Conservation (phyloP, 2,329 filamentous ascomycete species). For the Aphanocladium album region DNA sequence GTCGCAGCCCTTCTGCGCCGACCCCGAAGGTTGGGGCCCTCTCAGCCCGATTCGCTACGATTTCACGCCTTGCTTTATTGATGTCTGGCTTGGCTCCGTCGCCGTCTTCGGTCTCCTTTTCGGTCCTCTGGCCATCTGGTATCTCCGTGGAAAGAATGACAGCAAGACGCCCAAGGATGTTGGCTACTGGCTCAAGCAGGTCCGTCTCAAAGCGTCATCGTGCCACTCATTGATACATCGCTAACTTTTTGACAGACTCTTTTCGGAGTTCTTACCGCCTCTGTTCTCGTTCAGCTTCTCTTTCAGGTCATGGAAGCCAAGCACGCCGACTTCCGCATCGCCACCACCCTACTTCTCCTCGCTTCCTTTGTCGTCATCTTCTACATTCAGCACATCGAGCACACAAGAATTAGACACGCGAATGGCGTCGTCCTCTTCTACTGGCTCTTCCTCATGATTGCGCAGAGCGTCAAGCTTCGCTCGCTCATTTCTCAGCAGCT, state of each 20-base stretch:
- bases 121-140: conserved; percentile 74
- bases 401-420: conserved; percentile 74
- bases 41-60: conserved; percentile 83
- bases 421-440: conserved; percentile 88
- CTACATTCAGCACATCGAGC: conserved; percentile 78
- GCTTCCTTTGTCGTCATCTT: conserved; percentile 70
- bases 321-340: conserved; percentile 79
- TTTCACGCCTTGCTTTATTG: conserved; percentile 95
- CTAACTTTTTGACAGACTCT: conserved; percentile 38
- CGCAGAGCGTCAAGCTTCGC: conserved; percentile 75
- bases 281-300: conserved; percentile 65
- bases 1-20: conserved; percentile 76
- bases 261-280: conserved; percentile 61
- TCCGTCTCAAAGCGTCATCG: conserved; percentile 35
- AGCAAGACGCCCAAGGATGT: conserved; percentile 65
- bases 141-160: conserved; percentile 39
- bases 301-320: conserved; percentile 61
- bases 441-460: conserved; percentile 82
- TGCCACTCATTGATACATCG: not conserved
- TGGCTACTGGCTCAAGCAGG: conserved; percentile 92
- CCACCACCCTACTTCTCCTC: conserved; percentile 69
- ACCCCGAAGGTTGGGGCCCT: conserved; percentile 92
- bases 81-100: conserved; percentile 77
- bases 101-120: conserved; percentile 73
- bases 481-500: conserved; percentile 76